Percentiles rank a stretch among this genome's conserved stretches.
Evolutionary conservation across 176 grass and related monocot genomes (phyloP).

Genomic region (Rhynchospora pubera): DNA sequence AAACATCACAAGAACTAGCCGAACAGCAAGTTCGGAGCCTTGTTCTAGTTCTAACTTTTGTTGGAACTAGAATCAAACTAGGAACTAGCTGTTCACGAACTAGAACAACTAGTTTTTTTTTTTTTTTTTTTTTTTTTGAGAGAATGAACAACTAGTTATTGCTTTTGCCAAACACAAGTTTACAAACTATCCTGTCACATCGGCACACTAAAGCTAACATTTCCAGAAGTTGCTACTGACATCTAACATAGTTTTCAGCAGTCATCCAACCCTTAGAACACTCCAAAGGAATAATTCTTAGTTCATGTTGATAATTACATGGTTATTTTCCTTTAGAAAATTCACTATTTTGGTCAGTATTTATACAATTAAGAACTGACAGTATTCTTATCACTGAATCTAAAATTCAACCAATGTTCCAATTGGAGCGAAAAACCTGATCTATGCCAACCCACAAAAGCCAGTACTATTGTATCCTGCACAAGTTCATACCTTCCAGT

Average conservation of each 20-base stretch:
- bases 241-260: not conserved
- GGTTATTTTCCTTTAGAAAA: not conserved
- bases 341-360: not conserved
- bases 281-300: no score
- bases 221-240: not conserved
- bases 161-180: no score
- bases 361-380: not conserved
- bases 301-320: not conserved
- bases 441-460: not conserved
- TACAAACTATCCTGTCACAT: constrained; percentile 16
- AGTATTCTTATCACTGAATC: not conserved
- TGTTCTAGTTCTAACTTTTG: no score
- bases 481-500: not conserved
- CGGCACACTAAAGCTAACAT: not conserved
- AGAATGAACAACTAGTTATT: no score
- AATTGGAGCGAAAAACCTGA: not conserved
- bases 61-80: no score
- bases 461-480: not conserved
- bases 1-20: no score
- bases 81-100: no score
- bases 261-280: not conserved
- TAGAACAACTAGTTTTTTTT: no score
- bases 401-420: not conserved
- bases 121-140: no score
- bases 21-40: no score